Evolutionary conservation across 1,284 basidiomycete genomes (phyloP).

Genomic region (Boletellus deceptivus): DNA sequence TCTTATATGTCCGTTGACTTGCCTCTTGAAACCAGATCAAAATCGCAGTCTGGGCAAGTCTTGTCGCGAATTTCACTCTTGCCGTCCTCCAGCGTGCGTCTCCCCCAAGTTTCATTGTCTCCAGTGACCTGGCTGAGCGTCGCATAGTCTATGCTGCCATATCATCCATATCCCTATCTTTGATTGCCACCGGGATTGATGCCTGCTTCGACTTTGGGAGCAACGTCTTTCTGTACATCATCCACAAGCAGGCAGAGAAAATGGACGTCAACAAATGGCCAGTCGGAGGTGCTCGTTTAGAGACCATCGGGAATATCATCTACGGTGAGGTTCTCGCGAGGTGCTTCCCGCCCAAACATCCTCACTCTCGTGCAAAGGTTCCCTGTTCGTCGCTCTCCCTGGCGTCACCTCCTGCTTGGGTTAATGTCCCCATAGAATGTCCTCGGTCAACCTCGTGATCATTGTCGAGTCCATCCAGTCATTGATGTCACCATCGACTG

Average conservation of each 20-base stretch:
- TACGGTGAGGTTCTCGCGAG: slow-evolving; percentile 57
- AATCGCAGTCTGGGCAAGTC: slow-evolving; percentile 84
- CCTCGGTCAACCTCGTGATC: slow-evolving; percentile 80
- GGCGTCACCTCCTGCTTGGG: not conserved
- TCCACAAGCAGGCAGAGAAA: slow-evolving; percentile 72
- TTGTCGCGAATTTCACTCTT: slow-evolving; percentile 73
- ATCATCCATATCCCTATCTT: slow-evolving; percentile 80
- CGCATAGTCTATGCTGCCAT: slow-evolving; percentile 82
- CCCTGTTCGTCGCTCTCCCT: slow-evolving; percentile 49
- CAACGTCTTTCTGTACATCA: slow-evolving; percentile 81
- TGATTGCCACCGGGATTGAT: slow-evolving; percentile 89
- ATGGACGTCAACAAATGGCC: slow-evolving; percentile 89
- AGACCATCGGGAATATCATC: slow-evolving; percentile 89
- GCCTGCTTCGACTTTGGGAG: slow-evolving; percentile 90
- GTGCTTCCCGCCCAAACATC: not conserved
- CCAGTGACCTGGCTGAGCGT: not conserved
- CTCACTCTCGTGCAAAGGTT: slow-evolving; percentile 46
- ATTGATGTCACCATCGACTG: slow-evolving; percentile 59
- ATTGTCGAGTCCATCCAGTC: slow-evolving; percentile 81
- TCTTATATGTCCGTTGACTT: slow-evolving; percentile 13
- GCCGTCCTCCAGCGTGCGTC: slow-evolving; percentile 66
- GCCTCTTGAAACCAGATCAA: slow-evolving; percentile 58
- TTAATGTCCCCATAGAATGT: slow-evolving; percentile 59
- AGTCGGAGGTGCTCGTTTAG: slow-evolving; percentile 84
- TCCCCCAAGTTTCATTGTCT: not conserved